Evolutionary conservation across 768 basidiomycete species (phyloP).

Genomic region (Tylopilus sp.): DNA sequence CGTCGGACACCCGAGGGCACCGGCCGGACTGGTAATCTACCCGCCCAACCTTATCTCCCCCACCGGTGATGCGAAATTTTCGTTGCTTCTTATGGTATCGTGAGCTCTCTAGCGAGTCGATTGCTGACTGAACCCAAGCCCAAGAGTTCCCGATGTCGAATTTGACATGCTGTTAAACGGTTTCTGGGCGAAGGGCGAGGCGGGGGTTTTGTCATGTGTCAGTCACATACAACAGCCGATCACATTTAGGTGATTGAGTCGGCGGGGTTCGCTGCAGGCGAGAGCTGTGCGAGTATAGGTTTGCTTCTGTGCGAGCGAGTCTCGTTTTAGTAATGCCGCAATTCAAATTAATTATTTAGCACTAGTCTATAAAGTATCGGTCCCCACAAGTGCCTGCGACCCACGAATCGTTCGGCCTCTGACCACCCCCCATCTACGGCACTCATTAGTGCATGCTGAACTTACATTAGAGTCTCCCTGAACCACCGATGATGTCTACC

Average conservation of each 20-base stretch:
- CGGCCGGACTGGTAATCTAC: neutral
- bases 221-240: neutral
- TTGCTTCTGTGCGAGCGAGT: neutral
- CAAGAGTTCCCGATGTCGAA: neutral
- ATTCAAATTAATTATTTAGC: neutral
- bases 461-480: neutral
- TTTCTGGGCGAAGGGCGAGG: neutral
- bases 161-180: neutral
- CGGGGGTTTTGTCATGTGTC: neutral
- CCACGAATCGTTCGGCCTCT: neutral
- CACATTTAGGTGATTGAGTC: neutral
- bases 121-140: no score
- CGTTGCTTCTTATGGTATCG: no score
- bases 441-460: neutral
- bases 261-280: neutral
- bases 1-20: neutral
- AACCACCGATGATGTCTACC: slow-evolving; percentile 14
- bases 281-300: neutral
- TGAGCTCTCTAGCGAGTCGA: no score
- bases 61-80: no score
- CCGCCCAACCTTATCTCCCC: neutral
- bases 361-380: neutral
- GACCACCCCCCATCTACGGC: neutral
- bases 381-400: neutral
- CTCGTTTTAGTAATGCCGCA: neutral